Evolutionary conservation across 163 green algal species (phyloP).

Genomic region (Scenedesmus sp.): DNA sequence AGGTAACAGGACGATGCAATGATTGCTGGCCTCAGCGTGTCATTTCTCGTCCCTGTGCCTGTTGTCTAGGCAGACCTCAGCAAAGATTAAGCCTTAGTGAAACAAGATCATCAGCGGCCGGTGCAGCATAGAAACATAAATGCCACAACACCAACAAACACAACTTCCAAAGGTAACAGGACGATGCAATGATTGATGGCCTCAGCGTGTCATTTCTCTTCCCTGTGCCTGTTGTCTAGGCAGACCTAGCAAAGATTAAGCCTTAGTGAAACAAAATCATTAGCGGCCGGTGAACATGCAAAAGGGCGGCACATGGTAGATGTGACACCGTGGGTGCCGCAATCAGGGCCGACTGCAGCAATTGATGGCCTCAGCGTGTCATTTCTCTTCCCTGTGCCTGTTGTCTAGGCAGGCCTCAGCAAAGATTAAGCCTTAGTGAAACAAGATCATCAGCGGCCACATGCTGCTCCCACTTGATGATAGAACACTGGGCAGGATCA

Average conservation of each 20-base stretch:
- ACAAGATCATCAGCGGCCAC: not conserved
- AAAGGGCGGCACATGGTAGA: no score
- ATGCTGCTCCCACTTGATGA: no score
- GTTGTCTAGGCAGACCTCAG: slow-evolving; percentile 4
- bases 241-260: slow-evolving; percentile 9
- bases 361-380: not conserved
- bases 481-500: no score
- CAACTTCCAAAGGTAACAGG: no score
- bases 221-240: not conserved
- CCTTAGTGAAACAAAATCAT: not conserved
- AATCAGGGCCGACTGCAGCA: not conserved
- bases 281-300: not conserved
- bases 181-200: not conserved
- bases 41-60: not conserved
- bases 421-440: slow-evolving; percentile 9
- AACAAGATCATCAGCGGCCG: not conserved
- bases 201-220: not conserved
- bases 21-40: not conserved
- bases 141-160: not conserved
- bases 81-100: slow-evolving; percentile 9
- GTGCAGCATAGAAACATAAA: not conserved
- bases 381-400: not conserved
- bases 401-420: slow-evolving; percentile 12
- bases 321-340: no score
- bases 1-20: no score